Conservation (phyloP, 495 filamentous ascomycete species). For the Aspergillus hancockii region DNA sequence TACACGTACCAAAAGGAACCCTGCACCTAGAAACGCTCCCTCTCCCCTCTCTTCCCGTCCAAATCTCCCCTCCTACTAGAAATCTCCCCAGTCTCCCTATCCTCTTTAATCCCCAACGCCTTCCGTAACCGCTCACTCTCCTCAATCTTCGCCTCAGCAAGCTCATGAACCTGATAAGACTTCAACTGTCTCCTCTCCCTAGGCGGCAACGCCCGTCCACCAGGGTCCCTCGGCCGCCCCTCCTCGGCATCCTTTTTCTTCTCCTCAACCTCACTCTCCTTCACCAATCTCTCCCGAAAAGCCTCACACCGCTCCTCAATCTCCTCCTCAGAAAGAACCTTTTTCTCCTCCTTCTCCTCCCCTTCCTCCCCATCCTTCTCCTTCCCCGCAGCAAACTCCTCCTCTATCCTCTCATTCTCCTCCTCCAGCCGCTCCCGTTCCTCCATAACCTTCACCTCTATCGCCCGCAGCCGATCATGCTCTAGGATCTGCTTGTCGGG, state of each 20-base stretch:
- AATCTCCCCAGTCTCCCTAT: slow-evolving; percentile 87
- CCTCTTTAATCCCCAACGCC: slow-evolving; percentile 83
- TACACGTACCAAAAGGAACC: not conserved
- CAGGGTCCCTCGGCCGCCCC: slow-evolving; percentile 7
- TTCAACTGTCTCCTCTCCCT: slow-evolving; percentile 64
- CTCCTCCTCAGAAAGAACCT: slow-evolving; percentile 20
- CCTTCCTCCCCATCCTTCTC: slow-evolving; percentile 12
- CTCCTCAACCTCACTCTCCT: slow-evolving; percentile 36
- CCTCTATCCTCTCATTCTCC: slow-evolving; percentile 57
- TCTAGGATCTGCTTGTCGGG: slow-evolving; percentile 91
- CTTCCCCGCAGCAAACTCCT: slow-evolving; percentile 36
- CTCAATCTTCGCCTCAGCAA: slow-evolving; percentile 93
- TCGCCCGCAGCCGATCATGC: slow-evolving; percentile 83
- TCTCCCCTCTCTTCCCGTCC: slow-evolving; percentile 40
- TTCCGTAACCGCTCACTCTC: slow-evolving; percentile 88
- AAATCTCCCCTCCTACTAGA: slow-evolving; percentile 47
- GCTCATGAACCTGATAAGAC: slow-evolving; percentile 91
- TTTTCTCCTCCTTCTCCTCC: slow-evolving; percentile 14
- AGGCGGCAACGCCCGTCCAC: slow-evolving; percentile 8
- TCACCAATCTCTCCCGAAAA: slow-evolving; percentile 25
- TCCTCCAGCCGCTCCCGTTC: slow-evolving; percentile 88
- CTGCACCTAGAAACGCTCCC: slow-evolving; percentile 16
- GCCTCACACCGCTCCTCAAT: slow-evolving; percentile 18
- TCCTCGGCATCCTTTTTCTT: slow-evolving; percentile 8
- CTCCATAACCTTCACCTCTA: slow-evolving; percentile 92